Percentiles rank a stretch among this genome's conserved stretches.
These are phyloP conservation scores for Falciphora oryzae DNA, from an alignment of 2,329 filamentous ascomycete species.

Conservation along the genomic window DNA sequence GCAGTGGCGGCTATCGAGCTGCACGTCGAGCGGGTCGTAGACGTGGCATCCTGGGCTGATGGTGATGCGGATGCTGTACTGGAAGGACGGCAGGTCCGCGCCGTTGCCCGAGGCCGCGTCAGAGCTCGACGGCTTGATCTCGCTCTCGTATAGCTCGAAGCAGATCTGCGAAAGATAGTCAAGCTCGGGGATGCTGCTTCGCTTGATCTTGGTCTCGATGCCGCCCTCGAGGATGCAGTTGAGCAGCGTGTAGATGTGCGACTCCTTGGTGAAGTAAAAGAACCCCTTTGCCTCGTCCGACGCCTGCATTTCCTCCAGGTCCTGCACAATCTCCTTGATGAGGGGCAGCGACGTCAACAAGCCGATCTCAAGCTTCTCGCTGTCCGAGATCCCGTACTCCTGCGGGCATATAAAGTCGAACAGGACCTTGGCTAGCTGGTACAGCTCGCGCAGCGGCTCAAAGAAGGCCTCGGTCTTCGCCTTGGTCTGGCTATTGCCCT, in stretches of 20 bases:
- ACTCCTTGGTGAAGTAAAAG: slow-evolving; percentile 99
- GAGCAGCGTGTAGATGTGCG: slow-evolving; percentile 94
- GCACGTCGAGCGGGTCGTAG: slow-evolving; percentile 91
- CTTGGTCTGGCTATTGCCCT: slow-evolving; percentile 66
- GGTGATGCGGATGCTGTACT: slow-evolving; percentile 93
- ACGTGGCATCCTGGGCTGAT: slow-evolving; percentile 95
- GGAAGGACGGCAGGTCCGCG: slow-evolving; percentile 59
- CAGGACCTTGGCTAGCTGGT: slow-evolving; percentile 86
- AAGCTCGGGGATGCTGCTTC: slow-evolving; percentile 90
- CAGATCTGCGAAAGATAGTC: slow-evolving; percentile 97
- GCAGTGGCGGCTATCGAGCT: slow-evolving; percentile 92
- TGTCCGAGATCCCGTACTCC: slow-evolving; percentile 93
- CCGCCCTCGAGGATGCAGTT: slow-evolving; percentile 98
- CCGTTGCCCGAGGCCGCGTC: neutral
- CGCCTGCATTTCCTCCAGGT: slow-evolving; percentile 94
- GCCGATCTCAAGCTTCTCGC: slow-evolving; percentile 97
- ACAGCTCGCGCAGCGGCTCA: slow-evolving; percentile 85
- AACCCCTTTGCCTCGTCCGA: slow-evolving; percentile 92
- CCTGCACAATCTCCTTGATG: slow-evolving; percentile 92
- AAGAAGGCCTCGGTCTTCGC: slow-evolving; percentile 79
- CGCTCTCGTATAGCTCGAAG: slow-evolving; percentile 95
- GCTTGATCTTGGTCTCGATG: slow-evolving; percentile 92
- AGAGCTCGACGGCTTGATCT: slow-evolving; percentile 52
- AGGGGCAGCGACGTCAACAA: slow-evolving; percentile 88
- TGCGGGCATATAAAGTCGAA: slow-evolving; percentile 99